Evolutionary conservation across 73 alveolate species (phyloP).

Genomic region (Blepharisma stoltei): DNA sequence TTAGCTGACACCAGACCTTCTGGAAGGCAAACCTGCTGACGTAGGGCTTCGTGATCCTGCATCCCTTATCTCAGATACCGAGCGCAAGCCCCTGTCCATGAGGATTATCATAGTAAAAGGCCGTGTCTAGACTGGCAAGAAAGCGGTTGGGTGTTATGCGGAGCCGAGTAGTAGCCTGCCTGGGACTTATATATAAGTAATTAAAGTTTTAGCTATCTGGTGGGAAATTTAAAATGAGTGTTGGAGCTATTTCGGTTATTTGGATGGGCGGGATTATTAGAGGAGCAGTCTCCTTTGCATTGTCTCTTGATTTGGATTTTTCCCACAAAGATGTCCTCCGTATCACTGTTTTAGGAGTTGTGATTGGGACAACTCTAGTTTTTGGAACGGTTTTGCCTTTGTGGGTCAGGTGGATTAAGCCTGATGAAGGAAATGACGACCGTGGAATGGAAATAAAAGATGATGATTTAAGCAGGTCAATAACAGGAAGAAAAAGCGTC

Average conservation of each 20-base stretch:
- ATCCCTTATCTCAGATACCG: no score
- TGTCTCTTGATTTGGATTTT: constrained; percentile 34
- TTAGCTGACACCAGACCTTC: no score
- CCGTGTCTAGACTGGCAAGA: no score
- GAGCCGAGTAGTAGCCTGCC: no score
- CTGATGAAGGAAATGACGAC: neutral
- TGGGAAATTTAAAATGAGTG: constrained; percentile 47
- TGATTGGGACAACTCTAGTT: neutral
- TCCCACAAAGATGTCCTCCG: neutral
- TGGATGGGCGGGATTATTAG: constrained; percentile 75
- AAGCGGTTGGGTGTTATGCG: no score
- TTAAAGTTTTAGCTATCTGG: no score
- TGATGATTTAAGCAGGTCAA: constrained; percentile 24
- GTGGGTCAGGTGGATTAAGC: constrained; percentile 1
- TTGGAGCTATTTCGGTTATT: constrained; percentile 58
- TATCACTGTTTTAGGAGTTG: constrained; percentile 18
- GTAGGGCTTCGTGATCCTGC: no score
- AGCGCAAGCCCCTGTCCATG: no score
- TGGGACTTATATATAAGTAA: no score
- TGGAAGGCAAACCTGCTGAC: no score
- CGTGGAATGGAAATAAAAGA: neutral
- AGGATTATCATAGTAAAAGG: no score
- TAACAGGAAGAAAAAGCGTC: neutral
- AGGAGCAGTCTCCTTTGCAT: constrained; percentile 84
- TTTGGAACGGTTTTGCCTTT: constrained; percentile 4